phyloP scores from a whole-genome alignment of 495 filamentous ascomycete genomes.

The Parathielavia appendiculata region DNA sequence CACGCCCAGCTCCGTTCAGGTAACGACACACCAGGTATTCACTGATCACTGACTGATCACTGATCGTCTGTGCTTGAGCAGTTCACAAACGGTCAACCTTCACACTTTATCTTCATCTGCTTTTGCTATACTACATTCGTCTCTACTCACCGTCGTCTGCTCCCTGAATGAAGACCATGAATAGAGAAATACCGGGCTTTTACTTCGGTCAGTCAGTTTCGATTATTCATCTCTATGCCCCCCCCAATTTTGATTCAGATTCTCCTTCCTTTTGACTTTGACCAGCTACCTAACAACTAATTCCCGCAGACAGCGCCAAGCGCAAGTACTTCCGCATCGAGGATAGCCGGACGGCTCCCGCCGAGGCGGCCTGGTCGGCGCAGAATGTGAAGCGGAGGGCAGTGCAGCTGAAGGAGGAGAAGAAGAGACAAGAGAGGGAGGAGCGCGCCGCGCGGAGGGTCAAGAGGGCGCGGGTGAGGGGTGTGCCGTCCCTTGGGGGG shows the following conservation, averaged over 20 bases:
- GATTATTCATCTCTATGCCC: not conserved
- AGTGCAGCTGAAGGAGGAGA: slow-evolving; percentile 20
- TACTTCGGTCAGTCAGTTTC: slow-evolving; percentile 37
- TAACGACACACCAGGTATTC: too few relatives aligned
- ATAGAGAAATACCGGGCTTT: slow-evolving; percentile 34
- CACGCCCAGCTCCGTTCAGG: too few relatives aligned
- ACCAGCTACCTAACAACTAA: not conserved
- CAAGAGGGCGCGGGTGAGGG: slow-evolving; percentile 9
- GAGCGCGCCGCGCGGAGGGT: slow-evolving; percentile 21
- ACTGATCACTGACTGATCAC: not conserved
- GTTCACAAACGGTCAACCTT: not conserved
- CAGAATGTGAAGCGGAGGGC: slow-evolving; percentile 38
- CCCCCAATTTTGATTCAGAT: not conserved
- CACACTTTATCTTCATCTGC: too few relatives aligned
- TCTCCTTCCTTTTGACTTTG: not conserved
- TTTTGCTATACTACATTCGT: too few relatives aligned
- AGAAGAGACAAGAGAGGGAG: slow-evolving; percentile 2
- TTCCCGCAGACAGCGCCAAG: slow-evolving; percentile 36
- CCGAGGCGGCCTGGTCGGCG: slow-evolving; percentile 32
- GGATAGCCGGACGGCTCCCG: slow-evolving; percentile 30
- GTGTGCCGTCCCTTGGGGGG: slow-evolving; percentile 12
- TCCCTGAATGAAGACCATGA: not conserved
- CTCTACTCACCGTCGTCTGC: too few relatives aligned
- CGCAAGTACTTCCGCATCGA: slow-evolving; percentile 48
- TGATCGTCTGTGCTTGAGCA: not conserved